Conservation (phyloP, 805 yeast genomes). For the Myxozyma sirexii region DNA sequence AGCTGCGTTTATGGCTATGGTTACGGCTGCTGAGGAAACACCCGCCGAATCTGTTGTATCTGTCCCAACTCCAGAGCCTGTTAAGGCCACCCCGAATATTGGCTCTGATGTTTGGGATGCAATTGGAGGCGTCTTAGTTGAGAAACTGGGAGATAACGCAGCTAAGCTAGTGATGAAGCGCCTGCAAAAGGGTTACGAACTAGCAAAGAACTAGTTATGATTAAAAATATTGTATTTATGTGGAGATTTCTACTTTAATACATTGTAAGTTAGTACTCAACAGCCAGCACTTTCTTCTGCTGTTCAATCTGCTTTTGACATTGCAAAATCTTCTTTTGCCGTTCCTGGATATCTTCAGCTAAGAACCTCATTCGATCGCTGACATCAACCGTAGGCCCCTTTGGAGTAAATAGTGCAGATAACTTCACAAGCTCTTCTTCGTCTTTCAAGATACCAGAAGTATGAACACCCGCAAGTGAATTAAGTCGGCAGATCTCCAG, state of each 20-base stretch:
- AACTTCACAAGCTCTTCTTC: slow-evolving; percentile 67
- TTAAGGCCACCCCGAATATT: neutral
- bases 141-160: slow-evolving; percentile 14
- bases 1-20: slow-evolving; percentile 31
- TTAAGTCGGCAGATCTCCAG: slow-evolving; percentile 66
- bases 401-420: slow-evolving; percentile 18
- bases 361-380: slow-evolving; percentile 66
- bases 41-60: slow-evolving; percentile 8
- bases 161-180: slow-evolving; percentile 16
- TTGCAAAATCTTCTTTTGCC: slow-evolving; percentile 55
- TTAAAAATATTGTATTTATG: neutral
- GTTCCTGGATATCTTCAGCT: slow-evolving; percentile 63
- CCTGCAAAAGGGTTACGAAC: slow-evolving; percentile 18
- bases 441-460: slow-evolving; percentile 59
- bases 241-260: neutral
- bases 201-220: neutral
- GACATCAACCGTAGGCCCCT: slow-evolving; percentile 53
- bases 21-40: slow-evolving; percentile 12
- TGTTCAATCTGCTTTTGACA: slow-evolving; percentile 48
- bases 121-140: slow-evolving; percentile 9
- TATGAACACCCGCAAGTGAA: slow-evolving; percentile 60
- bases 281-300: slow-evolving; percentile 34
- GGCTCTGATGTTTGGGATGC: slow-evolving; percentile 19
- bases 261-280: slow-evolving; percentile 10
- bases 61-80: neutral